Percentiles rank a stretch among this genome's conserved stretches.
These are phyloP conservation scores for Fusarium sp. DNA, from an alignment of 2,329 filamentous ascomycete genomes.

Conservation along the genomic window DNA sequence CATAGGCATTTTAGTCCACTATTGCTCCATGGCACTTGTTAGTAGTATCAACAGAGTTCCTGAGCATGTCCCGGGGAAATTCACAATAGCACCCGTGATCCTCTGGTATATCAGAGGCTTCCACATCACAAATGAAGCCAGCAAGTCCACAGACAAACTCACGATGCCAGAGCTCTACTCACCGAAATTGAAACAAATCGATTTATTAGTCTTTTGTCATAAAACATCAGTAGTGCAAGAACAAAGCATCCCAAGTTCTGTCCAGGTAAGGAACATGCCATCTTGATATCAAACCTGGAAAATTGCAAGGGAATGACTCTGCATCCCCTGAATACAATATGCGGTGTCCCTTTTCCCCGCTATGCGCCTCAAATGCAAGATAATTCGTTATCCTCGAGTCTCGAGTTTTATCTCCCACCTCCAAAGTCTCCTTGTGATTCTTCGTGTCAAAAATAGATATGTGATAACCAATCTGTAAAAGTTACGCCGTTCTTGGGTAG, in stretches of 20 bases:
- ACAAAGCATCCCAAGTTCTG: constrained; percentile 9
- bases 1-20: not conserved
- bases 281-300: constrained; percentile 20
- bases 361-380: constrained; percentile 45
- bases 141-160: not conserved
- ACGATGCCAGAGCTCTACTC: not conserved
- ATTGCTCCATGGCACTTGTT: not conserved
- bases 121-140: not conserved
- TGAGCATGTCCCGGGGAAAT: not conserved
- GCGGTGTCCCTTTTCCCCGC: constrained; percentile 35
- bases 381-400: constrained; percentile 1
- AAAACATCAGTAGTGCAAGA: constrained; percentile 35
- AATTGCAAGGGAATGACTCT: constrained; percentile 18
- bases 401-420: constrained; percentile 1
- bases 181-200: constrained; percentile 1
- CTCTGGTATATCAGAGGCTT: not conserved
- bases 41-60: not conserved
- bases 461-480: constrained; percentile 21
- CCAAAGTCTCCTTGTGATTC: constrained; percentile 12
- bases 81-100: not conserved
- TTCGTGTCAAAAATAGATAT: constrained; percentile 7
- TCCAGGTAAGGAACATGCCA: constrained; percentile 26
- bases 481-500: not conserved
- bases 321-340: constrained; percentile 16
- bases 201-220: constrained; percentile 36